A percentile compares a stretch with the other conserved stretches of the same genome.
Conservation (phyloP, 805 yeast species). For the Saccharomycopsis oosterbeekiorum region DNA sequence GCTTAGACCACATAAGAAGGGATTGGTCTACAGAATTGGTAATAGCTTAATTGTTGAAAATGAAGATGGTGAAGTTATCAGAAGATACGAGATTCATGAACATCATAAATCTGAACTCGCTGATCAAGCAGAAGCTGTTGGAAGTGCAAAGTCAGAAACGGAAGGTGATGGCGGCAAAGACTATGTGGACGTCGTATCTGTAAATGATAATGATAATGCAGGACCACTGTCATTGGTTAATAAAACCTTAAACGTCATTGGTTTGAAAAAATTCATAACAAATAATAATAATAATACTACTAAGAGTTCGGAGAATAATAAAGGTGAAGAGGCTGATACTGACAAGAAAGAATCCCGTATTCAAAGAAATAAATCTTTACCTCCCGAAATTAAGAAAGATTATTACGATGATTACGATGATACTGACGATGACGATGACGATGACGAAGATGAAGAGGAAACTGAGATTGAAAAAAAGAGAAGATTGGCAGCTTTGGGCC, state of each 20-base stretch:
- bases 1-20: conserved; percentile 19
- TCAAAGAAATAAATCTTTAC: neutral
- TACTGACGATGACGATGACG: conserved; percentile 1
- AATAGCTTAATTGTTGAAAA: conserved; percentile 76
- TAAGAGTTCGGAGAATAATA: neutral
- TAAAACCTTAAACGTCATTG: conserved; percentile 15
- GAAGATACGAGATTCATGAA: conserved; percentile 68
- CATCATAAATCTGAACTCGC: conserved; percentile 26
- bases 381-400: conserved; percentile 1
- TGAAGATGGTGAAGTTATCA: conserved; percentile 82
- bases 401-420: conserved; percentile 9
- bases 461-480: conserved; percentile 17
- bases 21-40: conserved; percentile 70
- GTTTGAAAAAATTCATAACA: conserved; percentile 12
- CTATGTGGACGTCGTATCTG: neutral
- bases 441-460: conserved; percentile 12
- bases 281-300: neutral
- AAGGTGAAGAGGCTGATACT: neutral
- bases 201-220: conserved; percentile 1
- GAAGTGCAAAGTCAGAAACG: neutral
- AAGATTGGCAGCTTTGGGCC: conserved; percentile 17
- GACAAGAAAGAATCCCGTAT: neutral
- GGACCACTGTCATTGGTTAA: conserved; percentile 10
- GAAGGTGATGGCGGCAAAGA: neutral
- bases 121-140: neutral